Percentiles rank a stretch among this genome's conserved stretches.
phyloP scores from a whole-genome alignment of 495 filamentous ascomycete species.

The Pyronema domesticum region DNA sequence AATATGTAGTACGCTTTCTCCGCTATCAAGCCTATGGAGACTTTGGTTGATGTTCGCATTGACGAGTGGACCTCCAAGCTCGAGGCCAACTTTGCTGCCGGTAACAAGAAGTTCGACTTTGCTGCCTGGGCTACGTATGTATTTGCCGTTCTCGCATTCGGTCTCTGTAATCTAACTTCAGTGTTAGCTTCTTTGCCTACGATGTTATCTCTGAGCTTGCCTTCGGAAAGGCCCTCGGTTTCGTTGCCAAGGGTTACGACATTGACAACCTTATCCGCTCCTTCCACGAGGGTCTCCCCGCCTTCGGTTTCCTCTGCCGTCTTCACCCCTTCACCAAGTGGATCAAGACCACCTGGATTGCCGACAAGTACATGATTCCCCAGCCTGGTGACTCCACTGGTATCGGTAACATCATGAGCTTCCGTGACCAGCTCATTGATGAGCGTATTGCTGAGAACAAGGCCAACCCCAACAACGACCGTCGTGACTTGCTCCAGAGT shows the following conservation, averaged over 20 bases:
- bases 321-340: slow-evolving; percentile 38
- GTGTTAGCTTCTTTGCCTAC: slow-evolving; percentile 32
- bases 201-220: slow-evolving; percentile 49
- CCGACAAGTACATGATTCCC: slow-evolving; percentile 37
- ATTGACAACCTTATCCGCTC: slow-evolving; percentile 36
- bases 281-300: slow-evolving; percentile 33
- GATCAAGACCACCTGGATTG: slow-evolving; percentile 34
- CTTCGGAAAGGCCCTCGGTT: slow-evolving; percentile 45
- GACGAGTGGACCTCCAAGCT: slow-evolving; percentile 31
- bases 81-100: slow-evolving; percentile 28
- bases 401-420: slow-evolving; percentile 25
- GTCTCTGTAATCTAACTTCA: neutral
- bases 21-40: slow-evolving; percentile 37
- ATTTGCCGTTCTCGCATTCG: slow-evolving; percentile 7
- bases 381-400: slow-evolving; percentile 34
- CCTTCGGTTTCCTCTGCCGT: slow-evolving; percentile 28
- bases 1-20: slow-evolving; percentile 33
- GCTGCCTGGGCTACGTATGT: slow-evolving; percentile 7
- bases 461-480: slow-evolving; percentile 2
- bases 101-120: neutral
- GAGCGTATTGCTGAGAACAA: slow-evolving; percentile 27
- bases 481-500: slow-evolving; percentile 18
- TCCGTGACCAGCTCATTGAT: slow-evolving; percentile 34
- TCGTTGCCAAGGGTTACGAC: slow-evolving; percentile 40
- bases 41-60: slow-evolving; percentile 31